Evolutionary conservation across 2,329 filamentous ascomycete species (phyloP).

Genomic region (Helotiales sp.): DNA sequence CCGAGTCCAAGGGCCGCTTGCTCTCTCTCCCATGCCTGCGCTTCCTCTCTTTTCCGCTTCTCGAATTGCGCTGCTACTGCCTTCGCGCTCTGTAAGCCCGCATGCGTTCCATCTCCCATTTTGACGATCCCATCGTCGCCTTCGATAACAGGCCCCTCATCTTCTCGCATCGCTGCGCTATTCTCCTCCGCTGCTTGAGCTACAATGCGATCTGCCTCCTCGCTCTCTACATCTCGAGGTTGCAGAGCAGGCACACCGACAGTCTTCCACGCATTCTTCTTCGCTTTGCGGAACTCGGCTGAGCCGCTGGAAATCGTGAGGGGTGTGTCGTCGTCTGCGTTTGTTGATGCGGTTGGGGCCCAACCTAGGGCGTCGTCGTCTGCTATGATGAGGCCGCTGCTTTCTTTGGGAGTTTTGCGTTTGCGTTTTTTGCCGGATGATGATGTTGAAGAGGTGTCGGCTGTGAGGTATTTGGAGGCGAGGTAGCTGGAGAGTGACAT

Average conservation of each 20-base stretch:
- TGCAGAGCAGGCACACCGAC: constrained; percentile 55
- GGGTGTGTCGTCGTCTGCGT: constrained; percentile 55
- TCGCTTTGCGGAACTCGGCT: constrained; percentile 73
- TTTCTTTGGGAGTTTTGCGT: constrained; percentile 55
- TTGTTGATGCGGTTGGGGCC: constrained; percentile 49
- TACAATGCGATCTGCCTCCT: constrained; percentile 80
- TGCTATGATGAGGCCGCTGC: constrained; percentile 63
- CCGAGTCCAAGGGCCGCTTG: constrained; percentile 33
- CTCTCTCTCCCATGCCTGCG: constrained; percentile 53
- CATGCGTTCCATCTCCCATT: constrained; percentile 88
- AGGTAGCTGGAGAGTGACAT: constrained; percentile 76
- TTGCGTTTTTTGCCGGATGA: constrained; percentile 69
- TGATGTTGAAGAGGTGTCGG: constrained; percentile 56
- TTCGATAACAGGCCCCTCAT: constrained; percentile 55
- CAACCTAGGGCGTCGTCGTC: constrained; percentile 62
- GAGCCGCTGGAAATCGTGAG: constrained; percentile 54
- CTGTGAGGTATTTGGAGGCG: constrained; percentile 86
- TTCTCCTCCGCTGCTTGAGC: constrained; percentile 72
- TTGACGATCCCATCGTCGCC: constrained; percentile 60
- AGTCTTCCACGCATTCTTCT: constrained; percentile 81
- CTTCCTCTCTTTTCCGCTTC: constrained; percentile 69
- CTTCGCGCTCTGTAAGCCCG: constrained; percentile 83
- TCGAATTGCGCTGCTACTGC: constrained; percentile 74
- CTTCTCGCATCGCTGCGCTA: constrained; percentile 54
- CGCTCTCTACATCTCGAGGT: constrained; percentile 52